Evolutionary conservation across 73 alveolate species (phyloP).

Genomic region (Uronychia binucleata): DNA sequence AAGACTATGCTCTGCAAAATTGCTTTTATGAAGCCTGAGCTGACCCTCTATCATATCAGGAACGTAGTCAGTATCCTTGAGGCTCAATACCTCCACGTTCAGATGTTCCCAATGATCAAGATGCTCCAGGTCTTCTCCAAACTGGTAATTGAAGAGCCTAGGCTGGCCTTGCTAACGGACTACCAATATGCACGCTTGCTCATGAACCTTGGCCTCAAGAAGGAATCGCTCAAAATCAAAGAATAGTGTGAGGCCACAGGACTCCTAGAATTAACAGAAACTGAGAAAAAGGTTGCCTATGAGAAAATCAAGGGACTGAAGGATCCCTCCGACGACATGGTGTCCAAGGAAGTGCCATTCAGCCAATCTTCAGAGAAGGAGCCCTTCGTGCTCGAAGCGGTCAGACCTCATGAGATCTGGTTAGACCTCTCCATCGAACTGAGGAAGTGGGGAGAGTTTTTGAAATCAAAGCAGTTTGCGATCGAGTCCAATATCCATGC

Average conservation of each 20-base stretch:
- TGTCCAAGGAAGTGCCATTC: constrained; percentile 69
- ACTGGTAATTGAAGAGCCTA: constrained; percentile 69
- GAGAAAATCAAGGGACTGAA: constrained; percentile 72
- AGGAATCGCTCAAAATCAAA: constrained; percentile 62
- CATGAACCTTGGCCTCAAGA: constrained; percentile 69
- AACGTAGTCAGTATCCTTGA: constrained; percentile 76
- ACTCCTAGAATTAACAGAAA: constrained; percentile 61
- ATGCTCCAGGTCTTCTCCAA: constrained; percentile 73
- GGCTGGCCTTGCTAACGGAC: constrained; percentile 50
- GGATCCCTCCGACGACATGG: constrained; percentile 68
- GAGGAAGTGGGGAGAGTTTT: constrained; percentile 79
- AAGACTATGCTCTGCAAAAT: constrained; percentile 80
- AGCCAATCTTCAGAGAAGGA: constrained; percentile 74
- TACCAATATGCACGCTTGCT: constrained; percentile 69
- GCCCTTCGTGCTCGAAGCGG: constrained; percentile 66
- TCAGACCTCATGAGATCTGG: constrained; percentile 78
- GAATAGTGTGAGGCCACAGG: constrained; percentile 11
- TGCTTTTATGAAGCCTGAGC: constrained; percentile 88
- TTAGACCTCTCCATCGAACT: constrained; percentile 80
- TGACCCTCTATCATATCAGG: constrained; percentile 72
- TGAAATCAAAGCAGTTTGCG: constrained; percentile 72
- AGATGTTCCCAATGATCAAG: constrained; percentile 76
- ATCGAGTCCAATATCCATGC: constrained; percentile 82
- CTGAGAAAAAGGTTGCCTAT: constrained; percentile 59
- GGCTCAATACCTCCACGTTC: constrained; percentile 74